A percentile compares a stretch with the other conserved stretches of the same genome.
phyloP scores from a whole-genome alignment of 75 land plant species.

The Pinus taeda region DNA sequence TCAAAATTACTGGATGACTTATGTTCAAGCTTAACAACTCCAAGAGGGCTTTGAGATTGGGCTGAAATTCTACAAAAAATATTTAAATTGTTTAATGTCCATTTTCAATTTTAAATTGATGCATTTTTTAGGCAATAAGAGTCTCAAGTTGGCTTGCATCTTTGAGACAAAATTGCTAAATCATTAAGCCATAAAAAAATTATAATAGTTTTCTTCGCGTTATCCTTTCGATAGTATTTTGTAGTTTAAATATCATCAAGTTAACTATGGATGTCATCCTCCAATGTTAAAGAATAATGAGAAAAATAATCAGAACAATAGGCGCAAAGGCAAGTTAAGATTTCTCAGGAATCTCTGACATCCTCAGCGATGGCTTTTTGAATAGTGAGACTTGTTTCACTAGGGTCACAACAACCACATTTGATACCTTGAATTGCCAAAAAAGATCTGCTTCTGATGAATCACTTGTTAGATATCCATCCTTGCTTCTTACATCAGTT shows the following conservation, averaged over 20 bases:
- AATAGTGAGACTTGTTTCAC: conserved; percentile 22
- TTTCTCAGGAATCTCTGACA: conserved; percentile 21
- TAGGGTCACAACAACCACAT: conserved; percentile 9
- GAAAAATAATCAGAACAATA: not conserved
- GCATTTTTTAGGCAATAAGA: not conserved
- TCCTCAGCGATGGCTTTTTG: conserved; percentile 33
- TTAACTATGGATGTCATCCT: not conserved
- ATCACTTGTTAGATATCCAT: conserved; percentile 37
- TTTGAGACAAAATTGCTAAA: not conserved
- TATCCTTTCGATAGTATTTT: not conserved
- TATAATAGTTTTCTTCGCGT: not conserved
- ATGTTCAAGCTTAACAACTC: conserved; percentile 1
- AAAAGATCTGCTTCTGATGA: conserved; percentile 52
- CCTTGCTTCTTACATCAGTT: conserved; percentile 8
- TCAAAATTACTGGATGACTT: conserved; percentile 5
- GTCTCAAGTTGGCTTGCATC: not conserved
- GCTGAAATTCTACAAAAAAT: conserved; percentile 27
- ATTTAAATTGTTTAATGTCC: too few relatives aligned
- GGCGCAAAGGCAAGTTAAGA: conserved; percentile 25
- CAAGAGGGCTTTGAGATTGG: conserved; percentile 16
- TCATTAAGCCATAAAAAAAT: not conserved
- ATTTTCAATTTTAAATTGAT: too few relatives aligned
- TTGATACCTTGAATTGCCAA: conserved; percentile 33
- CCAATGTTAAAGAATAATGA: not conserved
- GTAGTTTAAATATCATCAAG: not conserved